Percentiles rank a stretch among this genome's conserved stretches.
Evolutionary conservation across 2,329 filamentous ascomycete genomes (phyloP).

Genomic region (Colletotrichum orbiculare): DNA sequence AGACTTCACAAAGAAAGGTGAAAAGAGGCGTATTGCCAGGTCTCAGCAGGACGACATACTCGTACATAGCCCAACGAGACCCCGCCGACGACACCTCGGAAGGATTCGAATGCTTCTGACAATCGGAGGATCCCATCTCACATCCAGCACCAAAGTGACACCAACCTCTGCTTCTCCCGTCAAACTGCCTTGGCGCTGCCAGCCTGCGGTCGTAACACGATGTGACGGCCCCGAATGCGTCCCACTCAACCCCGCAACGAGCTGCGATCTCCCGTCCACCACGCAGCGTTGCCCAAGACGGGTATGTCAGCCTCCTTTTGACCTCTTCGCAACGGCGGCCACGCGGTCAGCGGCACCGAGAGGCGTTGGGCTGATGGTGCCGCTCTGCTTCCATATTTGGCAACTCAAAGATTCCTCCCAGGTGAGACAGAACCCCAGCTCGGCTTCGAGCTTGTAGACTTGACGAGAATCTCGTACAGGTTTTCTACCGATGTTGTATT

Average conservation of each 20-base stretch:
- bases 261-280: background rate
- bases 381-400: conserved; percentile 1
- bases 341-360: background rate
- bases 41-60: too few species aligned
- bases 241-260: background rate
- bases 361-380: background rate
- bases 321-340: background rate
- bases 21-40: too few species aligned
- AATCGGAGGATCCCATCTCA: too few species aligned
- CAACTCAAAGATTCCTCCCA: background rate
- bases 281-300: background rate
- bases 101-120: too few species aligned
- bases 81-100: too few species aligned
- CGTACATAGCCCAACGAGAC: too few species aligned
- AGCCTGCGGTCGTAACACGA: background rate
- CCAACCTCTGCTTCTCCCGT: background rate
- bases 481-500: background rate
- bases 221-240: background rate
- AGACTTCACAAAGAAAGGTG: too few species aligned
- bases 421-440: conserved; percentile 8
- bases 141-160: too few species aligned
- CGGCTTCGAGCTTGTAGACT: background rate
- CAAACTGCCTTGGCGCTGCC: background rate
- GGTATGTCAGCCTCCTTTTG: too few species aligned
- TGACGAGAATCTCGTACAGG: background rate